A percentile compares a stretch with the other conserved stretches of the same genome.
These are phyloP conservation scores for Xylaria digitata DNA, from an alignment of 2,329 filamentous ascomycete genomes.

Conservation along the genomic window DNA sequence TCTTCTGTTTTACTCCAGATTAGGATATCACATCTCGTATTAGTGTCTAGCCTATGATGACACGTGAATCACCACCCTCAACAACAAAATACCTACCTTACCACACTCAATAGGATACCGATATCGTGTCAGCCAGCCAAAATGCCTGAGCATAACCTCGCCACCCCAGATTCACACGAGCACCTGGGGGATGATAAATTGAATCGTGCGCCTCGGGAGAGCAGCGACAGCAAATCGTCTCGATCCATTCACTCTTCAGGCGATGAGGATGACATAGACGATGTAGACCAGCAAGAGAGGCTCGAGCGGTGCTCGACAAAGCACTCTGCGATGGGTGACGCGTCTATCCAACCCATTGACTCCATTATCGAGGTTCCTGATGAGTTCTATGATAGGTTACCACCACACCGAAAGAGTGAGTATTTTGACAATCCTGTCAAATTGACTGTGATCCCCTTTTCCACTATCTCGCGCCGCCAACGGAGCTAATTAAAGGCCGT, in stretches of 20 bases:
- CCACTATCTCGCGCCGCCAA: not conserved
- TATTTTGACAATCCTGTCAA: not conserved
- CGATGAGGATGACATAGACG: conserved; percentile 23
- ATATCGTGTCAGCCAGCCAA: conserved; percentile 17
- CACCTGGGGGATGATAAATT: conserved; percentile 15
- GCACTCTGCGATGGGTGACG: conserved; percentile 48
- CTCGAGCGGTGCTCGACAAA: conserved; percentile 48
- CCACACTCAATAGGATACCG: conserved; percentile 20
- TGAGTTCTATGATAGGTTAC: conserved; percentile 73
- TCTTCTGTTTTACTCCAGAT: conserved; percentile 13
- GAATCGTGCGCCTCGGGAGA: conserved; percentile 1
- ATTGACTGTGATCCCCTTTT: too few relatives aligned
- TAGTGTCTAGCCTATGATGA: conserved; percentile 40
- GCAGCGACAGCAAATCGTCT: conserved; percentile 27
- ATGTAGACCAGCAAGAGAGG: conserved; percentile 28
- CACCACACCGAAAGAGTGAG: conserved; percentile 66
- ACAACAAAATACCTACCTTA: conserved; percentile 6
- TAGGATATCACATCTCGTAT: conserved; percentile 18
- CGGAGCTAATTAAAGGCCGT: conserved; percentile 14
- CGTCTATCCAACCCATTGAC: conserved; percentile 46
- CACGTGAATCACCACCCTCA: conserved; percentile 23
- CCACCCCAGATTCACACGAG: conserved; percentile 16
- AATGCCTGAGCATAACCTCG: conserved; percentile 37
- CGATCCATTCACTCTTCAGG: conserved; percentile 19
- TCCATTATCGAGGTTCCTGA: conserved; percentile 58